Conservation (phyloP, 2,329 filamentous ascomycete species). For the Laburnicola sp. region DNA sequence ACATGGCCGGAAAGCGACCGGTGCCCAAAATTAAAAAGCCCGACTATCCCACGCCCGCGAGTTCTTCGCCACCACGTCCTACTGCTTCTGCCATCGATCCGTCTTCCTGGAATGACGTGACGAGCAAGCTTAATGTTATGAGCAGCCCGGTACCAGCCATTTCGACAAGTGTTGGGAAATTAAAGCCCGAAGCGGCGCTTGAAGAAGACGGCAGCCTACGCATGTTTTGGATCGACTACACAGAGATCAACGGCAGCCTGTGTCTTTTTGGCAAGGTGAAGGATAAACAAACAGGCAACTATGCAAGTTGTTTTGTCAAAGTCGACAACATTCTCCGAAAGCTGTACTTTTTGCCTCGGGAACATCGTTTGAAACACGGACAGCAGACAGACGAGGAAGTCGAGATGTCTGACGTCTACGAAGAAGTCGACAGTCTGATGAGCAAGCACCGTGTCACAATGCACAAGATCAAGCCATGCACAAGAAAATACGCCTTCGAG, state of each 20-base stretch:
- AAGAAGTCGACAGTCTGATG: conserved; percentile 88
- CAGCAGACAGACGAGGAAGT: conserved; percentile 75
- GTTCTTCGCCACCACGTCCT: conserved; percentile 72
- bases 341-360: conserved; percentile 86
- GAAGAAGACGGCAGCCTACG: conserved; percentile 89
- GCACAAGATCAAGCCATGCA: conserved; percentile 87
- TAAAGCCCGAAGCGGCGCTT: conserved; percentile 81
- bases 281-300: conserved; percentile 77
- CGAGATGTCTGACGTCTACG: conserved; percentile 84
- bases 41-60: conserved; percentile 69
- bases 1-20: conserved; percentile 79
- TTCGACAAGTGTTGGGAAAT: conserved; percentile 70
- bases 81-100: conserved; percentile 67
- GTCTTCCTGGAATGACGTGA: conserved; percentile 85
- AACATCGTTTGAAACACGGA: conserved; percentile 62
- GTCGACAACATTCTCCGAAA: conserved; percentile 92
- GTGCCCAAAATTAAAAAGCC: conserved; percentile 72
- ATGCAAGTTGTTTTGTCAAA: conserved; percentile 93
- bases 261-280: conserved; percentile 96
- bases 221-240: conserved; percentile 98
- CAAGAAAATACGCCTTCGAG: conserved; percentile 94
- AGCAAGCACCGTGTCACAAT: conserved; percentile 79
- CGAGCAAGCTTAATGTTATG: conserved; percentile 81
- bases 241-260: conserved; percentile 85
- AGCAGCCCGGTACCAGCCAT: conserved; percentile 70